Conservation (phyloP, 2,329 filamentous ascomycete species). For the Chaetomium sp. region DNA sequence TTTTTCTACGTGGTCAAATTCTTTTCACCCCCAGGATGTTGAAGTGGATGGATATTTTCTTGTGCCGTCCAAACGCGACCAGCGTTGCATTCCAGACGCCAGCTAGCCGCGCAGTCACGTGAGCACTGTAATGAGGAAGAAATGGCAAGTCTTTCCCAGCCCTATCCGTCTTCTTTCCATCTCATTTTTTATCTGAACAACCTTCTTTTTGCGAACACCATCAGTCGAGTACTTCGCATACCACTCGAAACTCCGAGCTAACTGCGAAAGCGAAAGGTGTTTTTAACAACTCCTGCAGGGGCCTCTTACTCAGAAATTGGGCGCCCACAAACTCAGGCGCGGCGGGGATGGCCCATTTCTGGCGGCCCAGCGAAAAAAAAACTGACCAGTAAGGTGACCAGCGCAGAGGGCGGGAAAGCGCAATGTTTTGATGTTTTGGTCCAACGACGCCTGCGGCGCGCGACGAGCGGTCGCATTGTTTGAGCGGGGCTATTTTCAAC, state of each 20-base stretch:
- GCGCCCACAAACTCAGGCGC: not conserved
- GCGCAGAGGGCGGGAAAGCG: constrained; percentile 23
- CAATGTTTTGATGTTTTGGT: constrained; percentile 24
- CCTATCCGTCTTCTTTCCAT: not conserved
- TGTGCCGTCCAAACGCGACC: not conserved
- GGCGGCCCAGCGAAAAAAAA: constrained; percentile 6
- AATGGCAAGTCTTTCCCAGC: not conserved
- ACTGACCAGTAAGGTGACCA: constrained; percentile 23
- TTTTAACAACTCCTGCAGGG: not conserved
- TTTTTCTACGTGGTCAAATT: not conserved
- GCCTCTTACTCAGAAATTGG: not conserved
- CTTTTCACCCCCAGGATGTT: not conserved
- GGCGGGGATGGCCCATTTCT: constrained; percentile 11
- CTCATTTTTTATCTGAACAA: not conserved
- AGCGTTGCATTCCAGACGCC: not conserved
- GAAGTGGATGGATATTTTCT: not conserved
- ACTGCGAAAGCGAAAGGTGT: not conserved
- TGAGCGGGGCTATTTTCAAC: constrained; percentile 7
- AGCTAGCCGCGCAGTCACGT: constrained; percentile 19
- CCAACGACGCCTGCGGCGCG: constrained; percentile 11
- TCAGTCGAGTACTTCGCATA: too few species aligned
- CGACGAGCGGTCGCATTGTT: constrained; percentile 3
- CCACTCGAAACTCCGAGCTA: too few species aligned
- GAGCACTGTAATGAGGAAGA: constrained; percentile 1
- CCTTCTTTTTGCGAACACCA: too few species aligned